Evolutionary conservation across 441 rosid species (phyloP), one percentile per base, ranked within the genome.

Genomic region (Erysimum cheiri): DNA sequence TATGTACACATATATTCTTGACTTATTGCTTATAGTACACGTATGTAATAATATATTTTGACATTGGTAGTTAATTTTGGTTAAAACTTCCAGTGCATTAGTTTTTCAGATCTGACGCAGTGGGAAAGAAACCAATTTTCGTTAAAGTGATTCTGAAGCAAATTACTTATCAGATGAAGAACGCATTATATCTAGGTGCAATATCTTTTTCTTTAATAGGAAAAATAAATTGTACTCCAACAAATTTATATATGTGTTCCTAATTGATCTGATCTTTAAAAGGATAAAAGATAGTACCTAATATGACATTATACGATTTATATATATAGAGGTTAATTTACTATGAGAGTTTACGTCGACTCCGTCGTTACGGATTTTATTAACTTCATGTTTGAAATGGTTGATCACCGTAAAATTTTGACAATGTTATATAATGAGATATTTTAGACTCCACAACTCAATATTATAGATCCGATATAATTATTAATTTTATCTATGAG

Each of bases 131-230:
- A 10, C 3, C 19, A 6, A 12, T 3, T 57, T 31, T 46, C 11
- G 49, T 17, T 59, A 24, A 69, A 69, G 49, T 69, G 11, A 69
- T 47, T 26, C 37, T 17, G 58, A 58, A 58, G 40, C 48, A 69
- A 58, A 44, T 0, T 29, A 54, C 6, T 55, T 32, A 44, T 8
- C 4, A 33, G 32, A 39, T 41, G 40, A 66, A 66, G 60, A 11
- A 32, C 15, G 19, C 5, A 43, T 19, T 41, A 40, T 37, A 22
- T 37, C 19, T 37, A 32, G 55, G 54, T 67, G 63, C 11, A 44
- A 0, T 15, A 32, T 55, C 43, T 11, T 33, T 44, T 41, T 31
- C 29, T 35, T 55, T 37, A 40, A 31, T 43, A 32, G 8, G 43
- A 32, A 9, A 32, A 13, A 39, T 8, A 35, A 37, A 24, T 22